phyloP scores from a whole-genome alignment of 805 yeast genomes.

The Kuraishia hungarica region DNA sequence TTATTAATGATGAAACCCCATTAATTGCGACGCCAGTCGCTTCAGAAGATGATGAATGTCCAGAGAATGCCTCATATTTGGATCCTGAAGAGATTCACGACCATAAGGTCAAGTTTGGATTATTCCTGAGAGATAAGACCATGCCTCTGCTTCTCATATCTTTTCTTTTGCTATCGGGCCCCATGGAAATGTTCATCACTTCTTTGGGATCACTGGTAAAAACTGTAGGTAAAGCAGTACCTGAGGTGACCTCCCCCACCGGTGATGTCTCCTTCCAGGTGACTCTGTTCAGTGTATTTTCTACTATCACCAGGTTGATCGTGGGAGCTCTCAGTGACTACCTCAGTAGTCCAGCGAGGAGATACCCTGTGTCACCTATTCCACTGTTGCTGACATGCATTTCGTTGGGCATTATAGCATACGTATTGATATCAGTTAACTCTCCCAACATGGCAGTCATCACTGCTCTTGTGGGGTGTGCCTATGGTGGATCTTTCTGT shows the following conservation, averaged over 20 bases:
- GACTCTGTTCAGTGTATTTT: constrained; percentile 49
- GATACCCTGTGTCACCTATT: constrained; percentile 4
- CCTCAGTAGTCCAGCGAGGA: constrained; percentile 19
- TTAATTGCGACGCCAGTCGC: constrained; percentile 10
- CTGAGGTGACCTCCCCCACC: constrained; percentile 1
- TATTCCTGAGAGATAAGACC: constrained; percentile 40
- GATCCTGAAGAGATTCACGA: constrained; percentile 13
- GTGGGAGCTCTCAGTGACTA: constrained; percentile 63
- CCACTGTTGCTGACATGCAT: constrained; percentile 4
- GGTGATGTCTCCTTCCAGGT: constrained; percentile 36
- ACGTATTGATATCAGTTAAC: constrained; percentile 7
- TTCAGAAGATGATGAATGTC: constrained; percentile 2
- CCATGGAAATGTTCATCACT: constrained; percentile 76
- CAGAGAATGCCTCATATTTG: constrained; percentile 11
- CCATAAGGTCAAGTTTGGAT: constrained; percentile 17
- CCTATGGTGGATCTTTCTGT: constrained; percentile 80
- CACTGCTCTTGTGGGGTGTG: constrained; percentile 52
- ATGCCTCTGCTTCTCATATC: constrained; percentile 59
- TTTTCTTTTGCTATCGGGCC: constrained; percentile 67
- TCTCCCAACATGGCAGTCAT: constrained; percentile 7
- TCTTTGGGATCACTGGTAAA: constrained; percentile 68
- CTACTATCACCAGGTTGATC: constrained; percentile 58
- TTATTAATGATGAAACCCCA: constrained; percentile 17
- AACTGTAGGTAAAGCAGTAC: constrained; percentile 21
- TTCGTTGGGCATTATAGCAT: not conserved